Percentiles rank a stretch among this genome's conserved stretches.
Conservation (phyloP, 305 asterid genomes). For the Solanum hybrid region DNA sequence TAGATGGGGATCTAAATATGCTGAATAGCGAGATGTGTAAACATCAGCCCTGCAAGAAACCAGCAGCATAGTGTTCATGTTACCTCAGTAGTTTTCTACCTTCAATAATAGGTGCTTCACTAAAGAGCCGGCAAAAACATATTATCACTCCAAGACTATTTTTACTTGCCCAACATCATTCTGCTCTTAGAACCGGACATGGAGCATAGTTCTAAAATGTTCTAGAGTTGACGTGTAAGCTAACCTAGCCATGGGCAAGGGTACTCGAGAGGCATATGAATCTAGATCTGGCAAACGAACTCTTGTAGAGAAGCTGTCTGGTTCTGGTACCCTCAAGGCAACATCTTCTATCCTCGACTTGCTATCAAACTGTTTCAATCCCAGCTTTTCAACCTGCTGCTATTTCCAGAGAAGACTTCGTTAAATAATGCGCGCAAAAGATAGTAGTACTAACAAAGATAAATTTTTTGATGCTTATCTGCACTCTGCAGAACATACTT, state of each 20-base stretch:
- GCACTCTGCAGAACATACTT: constrained; percentile 32
- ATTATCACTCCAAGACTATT: not conserved
- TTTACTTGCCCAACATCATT: not conserved
- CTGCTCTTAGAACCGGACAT: not conserved
- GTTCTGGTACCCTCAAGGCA: constrained; percentile 27
- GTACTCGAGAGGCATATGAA: constrained; percentile 6
- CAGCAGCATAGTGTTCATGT: not conserved
- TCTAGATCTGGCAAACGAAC: constrained; percentile 8
- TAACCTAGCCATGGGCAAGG: constrained; percentile 14
- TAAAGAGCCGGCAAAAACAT: not conserved
- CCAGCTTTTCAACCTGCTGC: constrained; percentile 45
- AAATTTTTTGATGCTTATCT: constrained; percentile 3
- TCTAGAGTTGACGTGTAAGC: not conserved
- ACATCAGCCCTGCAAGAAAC: constrained; percentile 44
- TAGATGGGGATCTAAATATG: constrained; percentile 26
- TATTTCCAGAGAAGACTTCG: constrained; percentile 14
- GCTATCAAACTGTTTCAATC: constrained; percentile 23
- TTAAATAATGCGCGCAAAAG: not conserved
- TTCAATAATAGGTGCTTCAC: not conserved
- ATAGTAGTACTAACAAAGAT: not conserved
- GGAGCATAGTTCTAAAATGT: not conserved
- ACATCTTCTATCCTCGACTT: constrained; percentile 35
- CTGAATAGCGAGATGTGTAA: constrained; percentile 27
- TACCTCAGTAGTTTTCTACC: not conserved
- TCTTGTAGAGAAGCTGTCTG: constrained; percentile 25